Conservation (phyloP, 2,329 filamentous ascomycete genomes). For the Aureobasidium pullulans region DNA sequence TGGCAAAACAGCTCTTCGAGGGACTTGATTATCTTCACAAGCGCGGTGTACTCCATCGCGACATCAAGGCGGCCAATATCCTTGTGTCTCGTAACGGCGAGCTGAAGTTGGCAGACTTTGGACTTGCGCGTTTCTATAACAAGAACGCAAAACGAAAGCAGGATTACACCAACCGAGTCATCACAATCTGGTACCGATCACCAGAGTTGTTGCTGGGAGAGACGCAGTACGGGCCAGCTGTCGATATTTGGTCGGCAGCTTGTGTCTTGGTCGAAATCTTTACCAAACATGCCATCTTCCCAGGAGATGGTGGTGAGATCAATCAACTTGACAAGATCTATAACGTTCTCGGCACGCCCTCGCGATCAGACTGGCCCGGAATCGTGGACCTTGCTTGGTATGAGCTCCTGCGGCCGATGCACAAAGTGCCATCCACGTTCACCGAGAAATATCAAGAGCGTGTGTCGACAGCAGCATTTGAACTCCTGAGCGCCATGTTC, state of each 20-base stretch:
- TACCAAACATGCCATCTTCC: slow-evolving; percentile 85
- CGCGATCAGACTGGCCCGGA: slow-evolving; percentile 74
- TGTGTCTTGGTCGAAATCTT: slow-evolving; percentile 98
- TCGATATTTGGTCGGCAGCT: slow-evolving; percentile 94
- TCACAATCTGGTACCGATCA: slow-evolving; percentile 96
- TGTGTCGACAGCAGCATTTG: slow-evolving; percentile 72
- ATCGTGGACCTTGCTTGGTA: slow-evolving; percentile 97
- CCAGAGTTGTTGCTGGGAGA: slow-evolving; percentile 86
- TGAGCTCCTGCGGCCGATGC: slow-evolving; percentile 73
- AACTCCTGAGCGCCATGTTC: slow-evolving; percentile 78
- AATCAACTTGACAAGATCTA: slow-evolving; percentile 98
- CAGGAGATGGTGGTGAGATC: slow-evolving; percentile 90
- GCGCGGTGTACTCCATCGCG: slow-evolving; percentile 87
- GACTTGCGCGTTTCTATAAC: slow-evolving; percentile 89
- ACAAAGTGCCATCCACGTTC: slow-evolving; percentile 67
- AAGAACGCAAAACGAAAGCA: slow-evolving; percentile 67
- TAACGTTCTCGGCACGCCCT: slow-evolving; percentile 81
- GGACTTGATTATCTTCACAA: slow-evolving; percentile 90
- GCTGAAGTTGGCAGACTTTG: slow-evolving; percentile 92
- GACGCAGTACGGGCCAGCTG: slow-evolving; percentile 80
- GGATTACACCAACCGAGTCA: slow-evolving; percentile 97
- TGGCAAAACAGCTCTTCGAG: slow-evolving; percentile 88
- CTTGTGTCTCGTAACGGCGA: slow-evolving; percentile 83
- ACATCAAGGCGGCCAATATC: slow-evolving; percentile 98
- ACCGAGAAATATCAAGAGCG: slow-evolving; percentile 73